phyloP scores from a whole-genome alignment of 1,284 basidiomycete genomes.

The Uromyces viciae-fabae region DNA sequence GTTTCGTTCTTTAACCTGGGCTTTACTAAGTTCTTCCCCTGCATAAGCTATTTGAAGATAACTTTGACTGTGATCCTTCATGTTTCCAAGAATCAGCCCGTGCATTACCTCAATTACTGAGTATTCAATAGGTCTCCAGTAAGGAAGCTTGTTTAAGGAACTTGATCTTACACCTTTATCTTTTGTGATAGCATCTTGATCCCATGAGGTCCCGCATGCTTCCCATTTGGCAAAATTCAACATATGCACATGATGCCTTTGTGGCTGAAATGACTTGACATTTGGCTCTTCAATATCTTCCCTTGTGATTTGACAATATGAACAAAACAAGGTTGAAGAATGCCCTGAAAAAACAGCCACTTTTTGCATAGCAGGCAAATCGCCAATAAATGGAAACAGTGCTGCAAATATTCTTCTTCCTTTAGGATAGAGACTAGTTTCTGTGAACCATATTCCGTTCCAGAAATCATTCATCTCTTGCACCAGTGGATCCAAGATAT shows the following conservation, averaged over 20 bases:
- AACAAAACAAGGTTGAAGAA: neutral
- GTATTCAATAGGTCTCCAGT: slow-evolving; percentile 4
- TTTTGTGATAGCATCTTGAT: neutral
- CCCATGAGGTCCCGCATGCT: neutral
- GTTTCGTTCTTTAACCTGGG: neutral
- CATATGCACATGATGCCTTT: neutral
- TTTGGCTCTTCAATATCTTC: neutral
- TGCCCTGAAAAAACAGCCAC: neutral
- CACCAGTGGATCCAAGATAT: slow-evolving; percentile 22
- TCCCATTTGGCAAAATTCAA: neutral
- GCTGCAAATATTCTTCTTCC: neutral
- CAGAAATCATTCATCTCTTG: slow-evolving; percentile 6
- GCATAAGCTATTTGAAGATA: neutral
- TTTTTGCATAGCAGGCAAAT: slow-evolving; percentile 1
- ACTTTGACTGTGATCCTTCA: neutral
- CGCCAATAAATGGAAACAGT: slow-evolving; percentile 16
- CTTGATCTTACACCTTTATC: slow-evolving; percentile 6
- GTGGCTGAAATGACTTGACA: neutral
- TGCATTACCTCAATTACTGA: slow-evolving; percentile 11
- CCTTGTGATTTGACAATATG: neutral
- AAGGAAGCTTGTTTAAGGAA: neutral
- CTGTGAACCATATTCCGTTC: slow-evolving; percentile 11
- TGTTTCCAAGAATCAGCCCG: neutral
- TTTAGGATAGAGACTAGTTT: neutral
- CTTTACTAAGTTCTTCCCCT: neutral